phyloP scores from a whole-genome alignment of 331 rosid species.

The Phaseolus coccineus region DNA sequence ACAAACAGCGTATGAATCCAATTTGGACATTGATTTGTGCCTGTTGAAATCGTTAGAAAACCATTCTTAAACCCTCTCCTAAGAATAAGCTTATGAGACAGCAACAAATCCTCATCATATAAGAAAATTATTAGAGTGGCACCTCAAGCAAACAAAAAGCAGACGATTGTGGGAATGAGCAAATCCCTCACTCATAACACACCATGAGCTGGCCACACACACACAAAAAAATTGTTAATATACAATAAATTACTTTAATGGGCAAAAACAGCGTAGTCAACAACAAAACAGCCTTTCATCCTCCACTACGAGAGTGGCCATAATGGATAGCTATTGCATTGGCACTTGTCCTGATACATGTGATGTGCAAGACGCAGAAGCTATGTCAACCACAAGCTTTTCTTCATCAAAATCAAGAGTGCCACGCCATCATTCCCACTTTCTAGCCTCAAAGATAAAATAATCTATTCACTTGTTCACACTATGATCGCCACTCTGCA shows the following conservation, averaged over 20 bases:
- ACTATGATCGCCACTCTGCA: constrained; percentile 21
- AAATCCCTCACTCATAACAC: not conserved
- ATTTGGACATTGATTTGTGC: constrained; percentile 1
- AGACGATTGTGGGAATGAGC: not conserved
- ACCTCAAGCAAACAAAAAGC: constrained; percentile 12
- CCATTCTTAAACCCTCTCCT: not conserved
- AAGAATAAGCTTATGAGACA: constrained; percentile 5
- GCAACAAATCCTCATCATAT: not conserved
- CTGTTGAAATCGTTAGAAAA: not conserved
- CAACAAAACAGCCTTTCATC: constrained; percentile 32
- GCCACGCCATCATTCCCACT: constrained; percentile 46
- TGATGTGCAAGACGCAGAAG: constrained; percentile 2
- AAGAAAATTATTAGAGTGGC: not conserved
- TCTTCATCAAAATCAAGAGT: constrained; percentile 25
- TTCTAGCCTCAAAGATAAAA: constrained; percentile 32
- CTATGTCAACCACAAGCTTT: constrained; percentile 48
- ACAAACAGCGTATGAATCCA: not conserved
- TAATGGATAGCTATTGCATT: constrained; percentile 39
- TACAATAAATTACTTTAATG: not conserved
- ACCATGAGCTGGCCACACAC: constrained; percentile 42
- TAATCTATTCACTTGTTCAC: constrained; percentile 34
- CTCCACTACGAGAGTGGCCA: constrained; percentile 57
- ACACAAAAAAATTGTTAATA: constrained; percentile 9
- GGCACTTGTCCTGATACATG: constrained; percentile 45
- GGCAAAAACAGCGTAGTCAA: constrained; percentile 31